These are phyloP conservation scores for Dovyalis caffra DNA, from an alignment of 345 rosid genomes.

Conservation along the genomic window DNA sequence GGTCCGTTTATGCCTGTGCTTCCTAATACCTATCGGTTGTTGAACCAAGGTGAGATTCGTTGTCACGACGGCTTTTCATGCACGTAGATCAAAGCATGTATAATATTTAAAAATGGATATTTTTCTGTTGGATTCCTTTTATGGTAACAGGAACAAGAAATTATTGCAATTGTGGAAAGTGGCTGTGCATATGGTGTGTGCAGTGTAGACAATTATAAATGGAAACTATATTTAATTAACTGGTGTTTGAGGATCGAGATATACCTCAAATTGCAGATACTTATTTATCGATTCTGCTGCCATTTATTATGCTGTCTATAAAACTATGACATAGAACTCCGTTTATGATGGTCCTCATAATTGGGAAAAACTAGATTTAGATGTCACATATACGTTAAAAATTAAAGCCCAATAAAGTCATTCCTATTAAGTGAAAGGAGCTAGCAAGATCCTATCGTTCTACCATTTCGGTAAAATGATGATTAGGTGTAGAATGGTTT, in stretches of 20 bases:
- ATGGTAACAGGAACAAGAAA: not conserved
- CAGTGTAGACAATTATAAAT: not conserved
- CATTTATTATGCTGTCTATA: not conserved
- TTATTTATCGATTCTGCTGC: not conserved
- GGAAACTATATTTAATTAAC: not conserved
- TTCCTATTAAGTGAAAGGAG: not conserved
- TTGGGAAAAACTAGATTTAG: not conserved
- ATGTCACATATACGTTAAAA: not conserved
- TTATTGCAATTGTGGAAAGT: not conserved
- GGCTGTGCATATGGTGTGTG: not conserved
- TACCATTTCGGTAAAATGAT: not conserved
- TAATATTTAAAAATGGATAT: not conserved
- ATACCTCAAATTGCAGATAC: not conserved
- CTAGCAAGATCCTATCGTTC: not conserved
- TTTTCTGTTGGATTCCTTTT: not conserved
- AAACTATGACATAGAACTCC: not conserved
- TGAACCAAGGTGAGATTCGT: slow-evolving; percentile 69
- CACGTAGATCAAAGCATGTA: not conserved
- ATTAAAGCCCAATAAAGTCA: not conserved
- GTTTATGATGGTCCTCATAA: not conserved
- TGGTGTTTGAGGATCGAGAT: not conserved
- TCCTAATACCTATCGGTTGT: slow-evolving; percentile 54
- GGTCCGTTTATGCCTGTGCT: slow-evolving; percentile 69
- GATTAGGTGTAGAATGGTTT: not conserved
- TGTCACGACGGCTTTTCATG: not conserved